These are phyloP conservation scores for Linnemannia hyalina DNA, from an alignment of 192 early-diverging fungal species.

Conservation along the genomic window DNA sequence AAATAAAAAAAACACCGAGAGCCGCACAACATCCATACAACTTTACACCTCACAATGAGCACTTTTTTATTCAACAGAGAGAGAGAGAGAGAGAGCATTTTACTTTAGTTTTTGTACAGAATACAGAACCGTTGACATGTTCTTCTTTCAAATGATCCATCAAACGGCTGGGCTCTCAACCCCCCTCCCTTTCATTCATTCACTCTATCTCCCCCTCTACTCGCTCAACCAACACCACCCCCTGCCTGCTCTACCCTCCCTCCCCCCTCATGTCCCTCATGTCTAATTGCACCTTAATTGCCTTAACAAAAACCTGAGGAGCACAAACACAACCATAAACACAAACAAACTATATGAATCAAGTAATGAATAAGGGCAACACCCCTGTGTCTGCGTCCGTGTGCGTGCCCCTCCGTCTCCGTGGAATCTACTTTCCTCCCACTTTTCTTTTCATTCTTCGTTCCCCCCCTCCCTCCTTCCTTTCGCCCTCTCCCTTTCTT, in stretches of 20 bases:
- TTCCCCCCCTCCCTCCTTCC: too few species aligned
- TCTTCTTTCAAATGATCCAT: not conserved
- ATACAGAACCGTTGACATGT: too few species aligned
- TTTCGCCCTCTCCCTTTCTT: too few species aligned
- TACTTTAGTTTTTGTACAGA: not conserved
- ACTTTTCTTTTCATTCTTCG: not conserved
- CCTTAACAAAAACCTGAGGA: not conserved
- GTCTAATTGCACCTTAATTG: not conserved
- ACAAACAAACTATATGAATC: too few species aligned
- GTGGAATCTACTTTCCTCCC: not conserved
- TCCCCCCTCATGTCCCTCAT: not conserved
- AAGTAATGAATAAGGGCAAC: too few species aligned
- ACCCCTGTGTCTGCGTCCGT: not conserved
- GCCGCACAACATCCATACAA: not conserved
- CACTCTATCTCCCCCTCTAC: not conserved
- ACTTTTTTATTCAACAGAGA: not conserved
- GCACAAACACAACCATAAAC: not conserved
- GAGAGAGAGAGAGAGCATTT: not conserved
- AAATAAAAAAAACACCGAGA: slow-evolving; percentile 9
- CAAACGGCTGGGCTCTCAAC: too few species aligned
- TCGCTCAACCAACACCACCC: not conserved
- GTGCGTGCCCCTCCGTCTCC: not conserved
- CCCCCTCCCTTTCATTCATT: not conserved
- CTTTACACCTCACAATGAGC: not conserved
- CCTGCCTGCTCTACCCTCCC: not conserved